Evolutionary conservation across 345 rosid species (phyloP), one percentile per base, ranked within the genome.

Genomic region (Jatropha curcas): DNA sequence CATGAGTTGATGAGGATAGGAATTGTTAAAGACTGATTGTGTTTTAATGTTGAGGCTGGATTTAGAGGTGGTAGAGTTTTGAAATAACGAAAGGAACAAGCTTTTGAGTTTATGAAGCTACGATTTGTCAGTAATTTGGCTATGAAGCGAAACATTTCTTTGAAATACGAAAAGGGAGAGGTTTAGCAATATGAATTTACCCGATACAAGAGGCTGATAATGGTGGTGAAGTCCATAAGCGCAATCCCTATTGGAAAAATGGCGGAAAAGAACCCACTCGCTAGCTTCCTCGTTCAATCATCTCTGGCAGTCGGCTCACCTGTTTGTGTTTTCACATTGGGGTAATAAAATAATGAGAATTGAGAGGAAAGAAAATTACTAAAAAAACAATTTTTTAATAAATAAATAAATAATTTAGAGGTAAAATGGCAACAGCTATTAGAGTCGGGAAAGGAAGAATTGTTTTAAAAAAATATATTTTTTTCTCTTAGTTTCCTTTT

Each of bases 1-100:
- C 82, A 82, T 24, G 69, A 31, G 50, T 72, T 58, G 1, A 52
- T 56, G 22, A 81, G 77, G 52, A 61, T 77, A 62, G 79, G 74
- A 35, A 74, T 37, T 1, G 81, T 50, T 39, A 65, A 34, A n/a
- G 71, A 46, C n/a, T 55, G 71, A 20, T 43, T 9, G 25, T 33
- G 58, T 48, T 5, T 7, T 2, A 73, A 53, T n/a, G 30, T 11
- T 17, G 70, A 30, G 20, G 11, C 30, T 12, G 63, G 33, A 20
- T 56, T 48, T 20, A 12, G 1, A 60, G 28, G 37, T 6, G 72
- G 56, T 1, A 63, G 19, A 2, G 71, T 69, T 39, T 39, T 61
- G 4, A 74, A 24, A 67, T 24, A 74, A 16, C 71, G 68, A 22
- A 55, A 50, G n/a, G 10, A 51, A 56, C 5, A 28, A 37, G 33